Conservation (phyloP, 495 filamentous ascomycete species). For the Tuber brumale region DNA sequence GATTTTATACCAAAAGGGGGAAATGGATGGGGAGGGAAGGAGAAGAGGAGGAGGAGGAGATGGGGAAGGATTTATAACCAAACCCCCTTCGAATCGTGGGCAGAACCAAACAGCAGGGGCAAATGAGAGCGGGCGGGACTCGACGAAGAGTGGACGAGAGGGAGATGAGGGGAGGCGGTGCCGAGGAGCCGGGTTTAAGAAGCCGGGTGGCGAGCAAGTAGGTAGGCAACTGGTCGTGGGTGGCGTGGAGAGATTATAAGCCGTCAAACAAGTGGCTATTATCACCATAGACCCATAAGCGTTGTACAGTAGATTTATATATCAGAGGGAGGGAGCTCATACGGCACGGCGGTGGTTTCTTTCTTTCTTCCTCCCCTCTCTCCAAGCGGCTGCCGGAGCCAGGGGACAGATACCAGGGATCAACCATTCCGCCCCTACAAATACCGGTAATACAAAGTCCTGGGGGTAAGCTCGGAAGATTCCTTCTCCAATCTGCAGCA, state of each 20-base stretch:
- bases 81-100: background rate
- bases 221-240: background rate
- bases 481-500: too few relatives aligned
- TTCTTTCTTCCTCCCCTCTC: background rate
- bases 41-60: background rate
- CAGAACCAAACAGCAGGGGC: background rate
- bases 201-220: background rate
- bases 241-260: background rate
- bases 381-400: background rate
- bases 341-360: background rate
- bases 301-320: too few relatives aligned
- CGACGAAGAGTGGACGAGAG: background rate
- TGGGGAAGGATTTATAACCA: background rate
- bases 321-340: background rate
- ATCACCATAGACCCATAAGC: background rate
- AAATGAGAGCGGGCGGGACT: background rate
- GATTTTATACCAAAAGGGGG: background rate
- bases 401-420: background rate
- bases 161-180: background rate
- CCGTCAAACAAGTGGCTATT: background rate
- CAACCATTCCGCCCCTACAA: background rate
- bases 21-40: background rate
- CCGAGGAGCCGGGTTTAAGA: too few relatives aligned
- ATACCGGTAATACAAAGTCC: background rate
- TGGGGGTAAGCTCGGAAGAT: too few relatives aligned